Conservation (phyloP, 129 eudicot genomes). For the Erigeron canadensis region DNA sequence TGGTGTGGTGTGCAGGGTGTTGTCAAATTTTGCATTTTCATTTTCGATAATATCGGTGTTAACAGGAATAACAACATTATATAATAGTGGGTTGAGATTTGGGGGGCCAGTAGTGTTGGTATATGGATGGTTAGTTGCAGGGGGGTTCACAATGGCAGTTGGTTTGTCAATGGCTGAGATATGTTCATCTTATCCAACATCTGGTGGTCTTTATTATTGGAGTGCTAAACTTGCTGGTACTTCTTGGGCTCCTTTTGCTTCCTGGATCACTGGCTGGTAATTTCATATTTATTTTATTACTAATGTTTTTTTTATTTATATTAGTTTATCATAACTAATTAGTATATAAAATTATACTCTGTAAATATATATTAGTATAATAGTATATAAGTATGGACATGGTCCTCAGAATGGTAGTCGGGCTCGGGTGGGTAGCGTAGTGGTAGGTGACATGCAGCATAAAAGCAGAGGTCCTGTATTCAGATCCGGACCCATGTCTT, state of each 20-base stretch:
- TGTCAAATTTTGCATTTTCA: conserved; percentile 95
- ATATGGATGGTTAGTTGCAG: conserved; percentile 87
- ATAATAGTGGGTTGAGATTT: conserved; percentile 69
- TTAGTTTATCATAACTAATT: not conserved
- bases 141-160: conserved; percentile 78
- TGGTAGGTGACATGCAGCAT: too few relatives aligned
- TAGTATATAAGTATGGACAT: too few relatives aligned
- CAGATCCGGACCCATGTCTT: too few relatives aligned
- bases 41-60: conserved; percentile 93
- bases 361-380: too few relatives aligned
- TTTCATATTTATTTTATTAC: not conserved
- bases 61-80: conserved; percentile 85
- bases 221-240: conserved; percentile 99
- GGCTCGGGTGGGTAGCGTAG: too few relatives aligned
- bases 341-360: too few relatives aligned
- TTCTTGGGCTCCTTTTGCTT: conserved; percentile 94
- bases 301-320: not conserved
- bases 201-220: conserved; percentile 99
- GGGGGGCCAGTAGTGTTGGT: conserved; percentile 88
- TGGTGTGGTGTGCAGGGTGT: conserved; percentile 73
- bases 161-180: conserved; percentile 99
- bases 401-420: too few relatives aligned
- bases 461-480: too few relatives aligned
- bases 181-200: conserved; percentile 93
- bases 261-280: conserved; percentile 99